Evolutionary conservation across 1,284 basidiomycete genomes (phyloP).

Genomic region (Meira nashicola): DNA sequence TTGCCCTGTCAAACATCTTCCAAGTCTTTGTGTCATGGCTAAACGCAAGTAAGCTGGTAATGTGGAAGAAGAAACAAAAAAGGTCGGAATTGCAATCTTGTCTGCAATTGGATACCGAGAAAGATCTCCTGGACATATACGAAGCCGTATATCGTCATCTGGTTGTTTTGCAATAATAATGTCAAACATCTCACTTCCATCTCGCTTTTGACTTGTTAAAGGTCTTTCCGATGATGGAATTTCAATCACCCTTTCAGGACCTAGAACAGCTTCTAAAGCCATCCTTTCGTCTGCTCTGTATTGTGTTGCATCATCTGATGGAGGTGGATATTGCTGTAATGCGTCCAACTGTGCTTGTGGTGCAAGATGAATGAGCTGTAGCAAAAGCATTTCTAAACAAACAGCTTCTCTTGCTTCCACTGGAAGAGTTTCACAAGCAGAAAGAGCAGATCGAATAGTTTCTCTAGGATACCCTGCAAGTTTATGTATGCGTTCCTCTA

Average conservation of each 20-base stretch:
- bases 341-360: background rate
- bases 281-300: constrained; percentile 65
- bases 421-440: constrained; percentile 15
- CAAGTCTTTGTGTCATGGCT: constrained; percentile 65
- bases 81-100: constrained; percentile 60
- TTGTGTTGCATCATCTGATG: background rate
- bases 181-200: constrained; percentile 51
- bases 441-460: constrained; percentile 62
- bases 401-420: constrained; percentile 23
- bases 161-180: constrained; percentile 30
- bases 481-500: constrained; percentile 74
- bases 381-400: constrained; percentile 28
- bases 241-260: constrained; percentile 38
- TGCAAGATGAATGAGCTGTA: no score
- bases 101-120: constrained; percentile 56
- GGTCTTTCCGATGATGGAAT: constrained; percentile 35
- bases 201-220: constrained; percentile 19
- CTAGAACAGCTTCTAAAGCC: constrained; percentile 60
- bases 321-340: background rate
- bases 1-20: constrained; percentile 24
- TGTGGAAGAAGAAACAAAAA: constrained; percentile 70
- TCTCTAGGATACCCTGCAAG: constrained; percentile 77
- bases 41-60: constrained; percentile 79
- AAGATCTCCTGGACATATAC: constrained; percentile 55
- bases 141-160: constrained; percentile 60